Percentiles rank a stretch among this genome's conserved stretches.
phyloP scores from a whole-genome alignment of 345 rosid genomes.

The Salix udensis region DNA sequence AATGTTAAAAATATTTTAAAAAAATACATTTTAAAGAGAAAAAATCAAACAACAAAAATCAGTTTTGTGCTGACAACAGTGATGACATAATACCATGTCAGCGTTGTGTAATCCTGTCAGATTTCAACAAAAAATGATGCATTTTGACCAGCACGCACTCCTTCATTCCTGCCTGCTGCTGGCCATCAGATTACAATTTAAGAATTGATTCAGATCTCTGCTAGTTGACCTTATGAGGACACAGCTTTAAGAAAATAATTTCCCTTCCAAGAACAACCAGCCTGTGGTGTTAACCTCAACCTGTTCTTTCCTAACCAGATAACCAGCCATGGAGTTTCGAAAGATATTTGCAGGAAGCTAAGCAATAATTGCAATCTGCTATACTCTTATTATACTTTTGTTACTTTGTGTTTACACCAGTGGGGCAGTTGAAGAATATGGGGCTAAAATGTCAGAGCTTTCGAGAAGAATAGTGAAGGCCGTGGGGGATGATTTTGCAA shows the following conservation, averaged over 20 bases:
- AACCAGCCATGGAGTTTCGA: slow-evolving; percentile 36
- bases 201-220: background rate
- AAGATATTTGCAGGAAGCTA: slow-evolving; percentile 19
- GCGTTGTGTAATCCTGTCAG: no score
- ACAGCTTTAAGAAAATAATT: background rate
- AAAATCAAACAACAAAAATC: no score
- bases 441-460: background rate
- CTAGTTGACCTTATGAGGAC: slow-evolving; percentile 1
- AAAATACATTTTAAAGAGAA: no score
- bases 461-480: no score
- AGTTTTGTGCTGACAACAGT: no score
- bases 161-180: slow-evolving; percentile 24
- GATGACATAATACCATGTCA: no score
- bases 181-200: slow-evolving; percentile 17
- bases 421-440: slow-evolving; percentile 31
- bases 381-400: background rate
- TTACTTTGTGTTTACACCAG: background rate
- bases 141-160: slow-evolving; percentile 1
- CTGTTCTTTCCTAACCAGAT: slow-evolving; percentile 10
- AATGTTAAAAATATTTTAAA: no score
- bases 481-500: no score
- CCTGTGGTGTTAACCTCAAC: slow-evolving; percentile 19
- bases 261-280: slow-evolving; percentile 5
- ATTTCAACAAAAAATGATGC: no score
- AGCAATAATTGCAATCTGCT: background rate